Base-by-base conservation (phyloP, 2,329 filamentous ascomycete genomes). In the Trichoderma citrinoviride region DNA sequence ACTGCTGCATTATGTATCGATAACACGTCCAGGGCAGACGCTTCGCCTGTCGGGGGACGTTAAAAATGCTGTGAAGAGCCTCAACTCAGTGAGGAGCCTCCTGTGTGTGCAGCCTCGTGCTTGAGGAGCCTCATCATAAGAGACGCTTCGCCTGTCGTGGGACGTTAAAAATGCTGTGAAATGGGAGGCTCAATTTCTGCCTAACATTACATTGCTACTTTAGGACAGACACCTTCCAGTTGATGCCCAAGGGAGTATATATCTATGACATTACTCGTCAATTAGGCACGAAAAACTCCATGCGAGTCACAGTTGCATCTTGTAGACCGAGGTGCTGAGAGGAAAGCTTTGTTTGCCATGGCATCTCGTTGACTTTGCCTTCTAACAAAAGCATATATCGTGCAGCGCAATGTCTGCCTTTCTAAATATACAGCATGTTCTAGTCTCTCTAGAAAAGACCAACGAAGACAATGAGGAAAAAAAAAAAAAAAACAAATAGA, bases 351-450 rank as follows among this genome's bases (percentile, higher is more conserved):
- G n/a, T 43, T 37, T 60, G 44, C 44, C 44, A 47, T 60, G 56
- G 56, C 43, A 60, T 40, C 56, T 25, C n/a, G 19, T 49, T 49
- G 27, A 40, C 40, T 46, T 37, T 49, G 56, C 56, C 44, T 17
- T 60, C 56, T 49, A 60, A 60, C 41, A 56, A 27, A 41, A 23
- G 15, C n/a, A 56, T 21, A 58, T n/a, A 29, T 40, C 29, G 7
- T 12, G 21, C 57, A 61, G 57, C 47, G 14, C 8, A 2, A 17
- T 3, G 46, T 25, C 58, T 52, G 49, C 40, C n/a, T 17, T 41
- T 53, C 49, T 62, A 62, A 46, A 54, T 54, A 46, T 62, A 62
- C 58, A 60, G 25, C 27, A 46, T 40, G 47, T 37, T 62, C 58
- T 62, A 62, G 47, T 46, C 47, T 46, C 58, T 54, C 44, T 23